Base-by-base conservation (phyloP, 495 filamentous ascomycete species). In the Penicillium cosmopolitanum region DNA sequence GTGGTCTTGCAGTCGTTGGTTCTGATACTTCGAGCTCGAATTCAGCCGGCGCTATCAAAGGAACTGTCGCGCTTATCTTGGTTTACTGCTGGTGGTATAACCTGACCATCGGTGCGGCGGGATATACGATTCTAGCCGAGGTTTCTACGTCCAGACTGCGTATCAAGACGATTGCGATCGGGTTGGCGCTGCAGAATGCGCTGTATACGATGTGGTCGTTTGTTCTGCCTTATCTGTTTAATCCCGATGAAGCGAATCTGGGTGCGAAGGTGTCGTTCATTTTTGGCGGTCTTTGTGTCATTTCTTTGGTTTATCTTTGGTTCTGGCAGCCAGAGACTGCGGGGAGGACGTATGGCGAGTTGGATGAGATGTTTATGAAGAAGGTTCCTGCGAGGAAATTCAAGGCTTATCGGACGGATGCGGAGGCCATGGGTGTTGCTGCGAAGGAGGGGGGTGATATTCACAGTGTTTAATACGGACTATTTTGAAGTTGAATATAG, bases 101-200 rank as follows among this genome's bases (percentile, higher is more conserved):
- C 46, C 56, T 66, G 54, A 68, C 70, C 11, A 75, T 75, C 48
- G 70, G 72, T 1, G 58, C 70, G 3, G 69, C 70, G 10, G 68
- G 64, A n/a, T 73, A 65, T 59, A 72, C 70, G 0, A 59, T 73
- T 35, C 47, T 73, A 12, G 58, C 62, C 1, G 70, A 73, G 47
- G 53, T 62, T 1, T 60, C 70, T 2, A 71, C 68, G 2, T 67
- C 70, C 15, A 53, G 68, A 12, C 58, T 71, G 15, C 64, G 70
- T 1, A 60, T 66, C 52, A 74, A 73, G 48, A 74, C 72, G 8
- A 66, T 74, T 53, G 66, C 67, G 13, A 67, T 74, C 43, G 72
- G 68, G 2, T 31, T 63, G 31, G 60, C 65, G 6, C 50, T 67
- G 33, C 72, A 74, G 51, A 68, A 73, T 53, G 55, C 60, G 15